Percentiles rank a stretch among this genome's conserved stretches.
Evolutionary conservation across 2,329 filamentous ascomycete genomes (phyloP).

Genomic region (Nemania sp.): DNA sequence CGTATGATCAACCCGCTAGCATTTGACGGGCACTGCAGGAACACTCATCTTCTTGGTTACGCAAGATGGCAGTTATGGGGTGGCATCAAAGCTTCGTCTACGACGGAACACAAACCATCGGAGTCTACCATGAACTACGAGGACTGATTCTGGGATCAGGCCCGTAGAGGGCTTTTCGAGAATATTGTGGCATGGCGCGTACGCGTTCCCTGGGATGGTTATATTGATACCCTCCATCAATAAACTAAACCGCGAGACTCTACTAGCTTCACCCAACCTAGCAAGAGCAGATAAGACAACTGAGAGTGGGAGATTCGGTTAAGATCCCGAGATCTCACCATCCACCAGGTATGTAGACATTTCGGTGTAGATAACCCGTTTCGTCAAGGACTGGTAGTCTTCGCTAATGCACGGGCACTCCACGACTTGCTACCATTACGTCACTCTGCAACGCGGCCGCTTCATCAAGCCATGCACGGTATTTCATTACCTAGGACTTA

Average conservation of each 20-base stretch:
- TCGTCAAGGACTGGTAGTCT: slow-evolving; percentile 3
- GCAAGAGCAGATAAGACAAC: slow-evolving; percentile 4
- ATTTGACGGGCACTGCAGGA: slow-evolving; percentile 3
- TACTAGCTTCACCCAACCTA: background rate
- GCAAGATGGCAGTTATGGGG: no score
- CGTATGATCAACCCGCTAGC: background rate
- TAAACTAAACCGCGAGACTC: slow-evolving; percentile 20
- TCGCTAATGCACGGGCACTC: slow-evolving; percentile 22
- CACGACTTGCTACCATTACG: slow-evolving; percentile 28
- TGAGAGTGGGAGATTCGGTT: slow-evolving; percentile 15
- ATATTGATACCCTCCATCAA: slow-evolving; percentile 29
- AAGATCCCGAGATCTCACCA: slow-evolving; percentile 30
- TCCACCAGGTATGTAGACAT: background rate
- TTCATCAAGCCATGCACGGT: slow-evolving; percentile 17
- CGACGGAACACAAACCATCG: slow-evolving; percentile 37
- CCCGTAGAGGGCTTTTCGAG: slow-evolving; percentile 37
- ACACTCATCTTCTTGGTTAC: no score
- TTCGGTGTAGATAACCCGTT: slow-evolving; percentile 17
- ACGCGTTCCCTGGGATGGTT: slow-evolving; percentile 31
- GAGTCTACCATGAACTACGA: slow-evolving; percentile 29
- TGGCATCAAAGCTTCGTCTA: slow-evolving; percentile 3
- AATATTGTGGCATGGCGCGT: slow-evolving; percentile 35
- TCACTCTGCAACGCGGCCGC: slow-evolving; percentile 28
- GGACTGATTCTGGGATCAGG: slow-evolving; percentile 29
- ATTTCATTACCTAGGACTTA: slow-evolving; percentile 16